phyloP scores from a whole-genome alignment of 768 basidiomycete genomes.

The Fomitopsis pulvina region DNA sequence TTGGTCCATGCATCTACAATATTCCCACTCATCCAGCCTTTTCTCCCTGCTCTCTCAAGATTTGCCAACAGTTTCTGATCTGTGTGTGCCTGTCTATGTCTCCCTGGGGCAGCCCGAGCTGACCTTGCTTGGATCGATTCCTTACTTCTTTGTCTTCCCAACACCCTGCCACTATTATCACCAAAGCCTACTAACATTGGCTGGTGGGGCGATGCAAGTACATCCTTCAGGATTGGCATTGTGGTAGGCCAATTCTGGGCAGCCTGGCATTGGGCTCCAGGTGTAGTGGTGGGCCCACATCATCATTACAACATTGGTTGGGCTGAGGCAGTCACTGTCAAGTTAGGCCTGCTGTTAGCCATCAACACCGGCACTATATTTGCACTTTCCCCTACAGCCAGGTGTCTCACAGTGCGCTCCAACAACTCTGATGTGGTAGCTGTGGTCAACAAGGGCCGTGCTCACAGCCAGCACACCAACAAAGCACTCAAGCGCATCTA shows the following conservation, averaged over 20 bases:
- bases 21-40: constrained; percentile 20
- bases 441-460: constrained; percentile 24
- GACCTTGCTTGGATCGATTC: constrained; percentile 23
- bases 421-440: constrained; percentile 30
- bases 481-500: constrained; percentile 23
- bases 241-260: constrained; percentile 23
- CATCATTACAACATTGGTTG: constrained; percentile 28
- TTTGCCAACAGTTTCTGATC: constrained; percentile 20
- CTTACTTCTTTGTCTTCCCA: constrained; percentile 14
- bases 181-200: constrained; percentile 18
- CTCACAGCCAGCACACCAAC: constrained; percentile 23
- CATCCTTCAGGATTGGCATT: constrained; percentile 30
- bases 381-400: constrained; percentile 26
- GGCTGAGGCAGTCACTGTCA: constrained; percentile 33
- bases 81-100: constrained; percentile 7
- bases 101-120: constrained; percentile 3
- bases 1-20: constrained; percentile 26
- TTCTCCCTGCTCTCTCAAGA: constrained; percentile 15
- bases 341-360: constrained; percentile 23
- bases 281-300: constrained; percentile 23
- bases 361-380: constrained; percentile 24
- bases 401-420: constrained; percentile 19
- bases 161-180: constrained; percentile 11
- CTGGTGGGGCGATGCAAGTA: constrained; percentile 32
- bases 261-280: constrained; percentile 24